A percentile compares a stretch with the other conserved stretches of the same genome.
Conservation (phyloP, 805 yeast species). For the Kluyveromyces dobzhanskii region DNA sequence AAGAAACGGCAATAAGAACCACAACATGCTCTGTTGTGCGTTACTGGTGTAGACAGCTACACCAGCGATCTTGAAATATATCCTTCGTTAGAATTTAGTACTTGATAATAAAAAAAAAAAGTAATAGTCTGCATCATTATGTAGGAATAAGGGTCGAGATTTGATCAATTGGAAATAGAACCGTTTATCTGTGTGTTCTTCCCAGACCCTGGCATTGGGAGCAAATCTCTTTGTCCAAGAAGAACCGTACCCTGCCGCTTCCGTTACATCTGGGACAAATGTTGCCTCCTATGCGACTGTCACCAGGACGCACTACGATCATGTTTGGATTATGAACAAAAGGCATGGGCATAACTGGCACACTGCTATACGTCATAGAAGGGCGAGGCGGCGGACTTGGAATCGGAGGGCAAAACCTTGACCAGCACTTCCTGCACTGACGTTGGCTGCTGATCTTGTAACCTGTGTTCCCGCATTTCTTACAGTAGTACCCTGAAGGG, state of each 20-base stretch:
- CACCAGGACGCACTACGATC: conserved; percentile 60
- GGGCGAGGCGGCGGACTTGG: too few species aligned
- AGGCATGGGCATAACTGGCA: too few species aligned
- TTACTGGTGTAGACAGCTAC: too few species aligned
- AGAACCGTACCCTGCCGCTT: conserved; percentile 43
- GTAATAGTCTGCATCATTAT: too few species aligned
- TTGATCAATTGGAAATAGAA: too few species aligned
- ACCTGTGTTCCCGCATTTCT: conserved; percentile 71
- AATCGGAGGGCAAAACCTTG: conserved; percentile 6
- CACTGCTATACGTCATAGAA: too few species aligned
- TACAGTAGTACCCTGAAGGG: conserved; percentile 54
- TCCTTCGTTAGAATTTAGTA: too few species aligned
- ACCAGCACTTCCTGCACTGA: conserved; percentile 67
- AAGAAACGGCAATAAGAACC: not conserved
- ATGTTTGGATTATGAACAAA: conserved; percentile 7
- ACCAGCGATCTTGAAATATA: too few species aligned
- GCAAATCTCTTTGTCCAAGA: conserved; percentile 57
- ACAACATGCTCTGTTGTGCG: too few species aligned
- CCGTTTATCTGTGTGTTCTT: conserved; percentile 38
- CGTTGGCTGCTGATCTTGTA: conserved; percentile 48
- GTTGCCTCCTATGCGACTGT: conserved; percentile 66
- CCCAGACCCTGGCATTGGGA: conserved; percentile 63
- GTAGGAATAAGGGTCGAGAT: too few species aligned
- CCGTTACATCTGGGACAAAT: conserved; percentile 71
- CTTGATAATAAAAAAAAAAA: too few species aligned